Base-by-base conservation (phyloP, 495 filamentous ascomycete species). In the Daldinia childiae region DNA sequence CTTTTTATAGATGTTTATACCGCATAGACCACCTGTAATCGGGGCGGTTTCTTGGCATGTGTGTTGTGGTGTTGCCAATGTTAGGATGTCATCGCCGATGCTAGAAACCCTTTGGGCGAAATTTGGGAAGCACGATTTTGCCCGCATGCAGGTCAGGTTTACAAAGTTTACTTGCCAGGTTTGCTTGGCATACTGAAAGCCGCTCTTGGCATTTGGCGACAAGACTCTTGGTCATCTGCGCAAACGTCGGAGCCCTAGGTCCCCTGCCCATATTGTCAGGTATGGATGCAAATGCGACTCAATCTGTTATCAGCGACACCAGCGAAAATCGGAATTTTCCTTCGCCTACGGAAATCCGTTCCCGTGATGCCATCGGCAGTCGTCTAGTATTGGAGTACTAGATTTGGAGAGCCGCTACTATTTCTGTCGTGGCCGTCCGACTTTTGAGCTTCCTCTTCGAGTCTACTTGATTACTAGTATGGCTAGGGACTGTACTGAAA, bases 311-410 rank as follows among this genome's bases (percentile, higher is more conserved):
- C 70, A 69, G 61, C 41, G 50, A 73, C 50, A 32, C 43, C 27
- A 65, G 58, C 65, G 52, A 51, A 64, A 36, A 26, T 68, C 65
- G 56, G 62, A 69, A 69, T 15, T 59, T 36, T 65, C 52, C 58
- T 73, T 57, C 65, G 60, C 61, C 65, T 36, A 68, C 61, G 51
- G 43, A 52, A 69, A 66, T 58, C 41, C 34, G 65, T 60, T 62
- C 70, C 70, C 70, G 65, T 73, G 70, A 69, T 73, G 64, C 70
- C 65, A 66, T 66, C 61, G 70, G 70, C 62, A 69, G 70, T 64
- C 65, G 43, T 62, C 48, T 24, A 62, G 29, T 24, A 56, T 65
- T 73, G 61, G 61, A 38, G 62, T 63, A 58, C 65, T 48, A 39
- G 26, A 73, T 58, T 69, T 69, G 62, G 66, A 66, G 66, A 69